Evolutionary conservation across 2,329 filamentous ascomycete genomes (phyloP).

Genomic region (Ophiostoma triangulosporum): DNA sequence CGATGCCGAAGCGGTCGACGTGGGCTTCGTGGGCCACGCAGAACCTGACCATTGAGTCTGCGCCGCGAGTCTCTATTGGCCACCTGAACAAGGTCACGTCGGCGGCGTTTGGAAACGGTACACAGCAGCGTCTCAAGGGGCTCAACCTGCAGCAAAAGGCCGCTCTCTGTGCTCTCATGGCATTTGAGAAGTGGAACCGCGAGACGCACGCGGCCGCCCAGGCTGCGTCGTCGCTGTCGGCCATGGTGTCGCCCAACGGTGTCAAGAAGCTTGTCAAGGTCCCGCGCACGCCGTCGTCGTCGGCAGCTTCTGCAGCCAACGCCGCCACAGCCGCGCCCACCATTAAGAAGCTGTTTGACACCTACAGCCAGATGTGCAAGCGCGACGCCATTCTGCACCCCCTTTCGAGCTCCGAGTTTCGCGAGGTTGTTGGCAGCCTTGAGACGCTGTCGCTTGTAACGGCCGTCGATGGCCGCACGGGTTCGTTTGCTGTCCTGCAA

Average conservation of each 20-base stretch:
- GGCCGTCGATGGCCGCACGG: constrained; percentile 56
- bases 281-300: constrained; percentile 35
- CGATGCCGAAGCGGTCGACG: constrained; percentile 4
- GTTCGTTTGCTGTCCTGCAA: constrained; percentile 47
- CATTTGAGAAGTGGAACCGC: constrained; percentile 65
- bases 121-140: constrained; percentile 67
- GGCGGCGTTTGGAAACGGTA: constrained; percentile 79
- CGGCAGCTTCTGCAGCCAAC: constrained; percentile 20
- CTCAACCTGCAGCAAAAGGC: constrained; percentile 96
- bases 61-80: constrained; percentile 75
- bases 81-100: constrained; percentile 89
- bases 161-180: constrained; percentile 75
- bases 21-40: constrained; percentile 41
- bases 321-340: constrained; percentile 48
- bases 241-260: constrained; percentile 3
- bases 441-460: constrained; percentile 75
- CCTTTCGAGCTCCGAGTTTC: constrained; percentile 81
- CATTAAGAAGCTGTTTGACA: constrained; percentile 70
- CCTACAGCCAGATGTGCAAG: constrained; percentile 72
- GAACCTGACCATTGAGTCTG: constrained; percentile 58
- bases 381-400: constrained; percentile 81
- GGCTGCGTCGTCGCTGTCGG: constrained; percentile 1
- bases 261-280: constrained; percentile 9
- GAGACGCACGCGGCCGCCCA: constrained; percentile 27
- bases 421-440: constrained; percentile 78